phyloP scores from a whole-genome alignment of 2,329 filamentous ascomycete species.

The Xylariales sp. region DNA sequence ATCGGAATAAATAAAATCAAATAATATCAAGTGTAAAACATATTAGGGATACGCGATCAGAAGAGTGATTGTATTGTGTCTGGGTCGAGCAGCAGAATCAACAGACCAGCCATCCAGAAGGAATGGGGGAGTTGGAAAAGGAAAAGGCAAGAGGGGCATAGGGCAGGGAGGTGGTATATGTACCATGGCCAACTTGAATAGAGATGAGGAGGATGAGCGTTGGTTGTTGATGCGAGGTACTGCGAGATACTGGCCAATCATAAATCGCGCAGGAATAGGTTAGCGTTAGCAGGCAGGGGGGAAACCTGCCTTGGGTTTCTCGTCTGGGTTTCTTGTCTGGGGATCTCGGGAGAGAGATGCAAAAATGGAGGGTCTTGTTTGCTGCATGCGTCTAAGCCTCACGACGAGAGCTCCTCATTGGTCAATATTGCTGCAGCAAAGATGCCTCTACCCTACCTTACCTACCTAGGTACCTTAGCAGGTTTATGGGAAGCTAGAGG shows the following conservation, averaged over 20 bases:
- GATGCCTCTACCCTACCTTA: no score
- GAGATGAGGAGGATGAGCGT: no score
- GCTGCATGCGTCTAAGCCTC: constrained; percentile 37
- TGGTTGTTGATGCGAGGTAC: neutral
- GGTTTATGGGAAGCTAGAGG: constrained; percentile 11
- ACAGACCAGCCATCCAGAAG: neutral
- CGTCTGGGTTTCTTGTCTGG: constrained; percentile 9
- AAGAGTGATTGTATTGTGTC: neutral
- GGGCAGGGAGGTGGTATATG: neutral
- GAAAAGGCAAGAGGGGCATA: no score
- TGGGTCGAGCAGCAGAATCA: neutral
- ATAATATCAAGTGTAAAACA: neutral
- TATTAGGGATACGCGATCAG: neutral
- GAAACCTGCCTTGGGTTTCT: no score
- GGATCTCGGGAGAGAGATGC: constrained; percentile 23
- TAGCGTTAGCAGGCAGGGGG: constrained; percentile 2
- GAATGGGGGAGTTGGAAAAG: neutral
- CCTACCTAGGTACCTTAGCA: no score
- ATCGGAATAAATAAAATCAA: neutral
- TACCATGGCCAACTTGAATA: neutral
- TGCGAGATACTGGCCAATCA: constrained; percentile 30
- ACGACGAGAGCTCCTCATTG: constrained; percentile 26
- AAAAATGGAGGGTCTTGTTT: constrained; percentile 23
- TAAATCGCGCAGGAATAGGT: constrained; percentile 27
- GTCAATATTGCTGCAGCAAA: constrained; percentile 4